Evolutionary conservation across 2,329 filamentous ascomycete genomes (phyloP), one percentile per base, ranked within the genome.

Genomic region (Exserohilum turcica): DNA sequence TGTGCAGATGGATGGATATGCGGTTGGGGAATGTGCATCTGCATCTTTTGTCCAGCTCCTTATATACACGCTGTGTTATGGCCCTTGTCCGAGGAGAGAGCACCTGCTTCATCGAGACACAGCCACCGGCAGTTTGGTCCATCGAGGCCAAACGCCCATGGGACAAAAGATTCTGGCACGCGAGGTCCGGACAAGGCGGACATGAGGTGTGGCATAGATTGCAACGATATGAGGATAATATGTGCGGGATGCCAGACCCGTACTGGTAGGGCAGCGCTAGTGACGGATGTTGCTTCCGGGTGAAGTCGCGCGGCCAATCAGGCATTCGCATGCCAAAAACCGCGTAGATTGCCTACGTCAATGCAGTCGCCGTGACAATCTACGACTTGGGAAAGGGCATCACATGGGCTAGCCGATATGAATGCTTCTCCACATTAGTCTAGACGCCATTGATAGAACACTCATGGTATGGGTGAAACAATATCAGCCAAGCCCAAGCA

Each of bases 281-380:
- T 8, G 16, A 28, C 39, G 51, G 51, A 54, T 54, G 46, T 19
- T 13, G 35, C 9, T 50, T 33, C 39, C 51, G 39, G 21, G 21
- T 4, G 43, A 15, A 31, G 50, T 10, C 13, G 13, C 18, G 18
- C 15, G 24, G 21, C 51, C 51, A 54, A 54, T 54, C 28, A 32
- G 15, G 15, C 3, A 5, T 13, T 13, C 3, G 9, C 13, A 9
- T 16, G 24, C 39, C 39, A 18, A 33, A 5, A 24, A 28, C 37
- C 12, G n/a, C 13, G 15, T 33, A 54, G 16, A 54, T 54, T 54
- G 16, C 28, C 33, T 43, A 54, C 51, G 51, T 54, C 51, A 54
- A 24, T 29, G 45, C 33, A 33, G 38, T 49, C 18, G 19, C 15
- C 29, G 15, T 8, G n/a, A 15, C 13, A 52, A 31, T 52, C 24